Percentiles rank a stretch among this genome's conserved stretches.
Evolutionary conservation across 176 grass and related monocot species (phyloP).

Genomic region (Canna indica): DNA sequence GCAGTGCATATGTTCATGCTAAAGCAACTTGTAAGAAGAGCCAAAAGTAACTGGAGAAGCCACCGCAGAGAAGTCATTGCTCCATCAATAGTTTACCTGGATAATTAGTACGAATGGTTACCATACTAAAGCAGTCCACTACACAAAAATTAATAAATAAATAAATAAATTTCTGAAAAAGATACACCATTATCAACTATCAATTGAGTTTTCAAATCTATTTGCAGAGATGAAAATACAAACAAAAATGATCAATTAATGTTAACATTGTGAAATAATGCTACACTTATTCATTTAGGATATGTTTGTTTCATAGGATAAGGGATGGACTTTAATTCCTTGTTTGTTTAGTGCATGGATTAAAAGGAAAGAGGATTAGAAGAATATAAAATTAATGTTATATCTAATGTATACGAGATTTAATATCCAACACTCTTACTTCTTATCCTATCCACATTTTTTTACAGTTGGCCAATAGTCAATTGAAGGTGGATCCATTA

Average conservation of each 20-base stretch:
- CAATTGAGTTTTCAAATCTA: no score
- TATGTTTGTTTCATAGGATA: no score
- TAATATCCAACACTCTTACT: not conserved
- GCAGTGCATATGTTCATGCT: not conserved
- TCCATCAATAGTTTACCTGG: not conserved
- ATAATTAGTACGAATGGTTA: not conserved
- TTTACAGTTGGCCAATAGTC: not conserved
- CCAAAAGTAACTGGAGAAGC: not conserved
- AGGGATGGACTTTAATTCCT: no score
- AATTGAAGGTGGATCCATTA: not conserved
- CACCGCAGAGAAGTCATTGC: conserved; percentile 1
- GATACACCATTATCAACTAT: not conserved
- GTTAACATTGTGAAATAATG: no score
- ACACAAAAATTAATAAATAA: not conserved
- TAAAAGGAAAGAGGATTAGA: no score
- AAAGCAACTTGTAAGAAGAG: not conserved
- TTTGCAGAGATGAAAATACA: no score
- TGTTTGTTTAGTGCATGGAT: no score
- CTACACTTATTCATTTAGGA: no score
- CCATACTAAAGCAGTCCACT: not conserved
- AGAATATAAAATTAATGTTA: no score
- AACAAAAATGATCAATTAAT: no score
- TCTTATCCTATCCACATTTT: not conserved
- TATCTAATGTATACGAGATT: no score
- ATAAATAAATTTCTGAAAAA: not conserved